A percentile compares a stretch with the other conserved stretches of the same genome.
Conservation (phyloP, 306 rosid species). For the Prunus armeniaca region DNA sequence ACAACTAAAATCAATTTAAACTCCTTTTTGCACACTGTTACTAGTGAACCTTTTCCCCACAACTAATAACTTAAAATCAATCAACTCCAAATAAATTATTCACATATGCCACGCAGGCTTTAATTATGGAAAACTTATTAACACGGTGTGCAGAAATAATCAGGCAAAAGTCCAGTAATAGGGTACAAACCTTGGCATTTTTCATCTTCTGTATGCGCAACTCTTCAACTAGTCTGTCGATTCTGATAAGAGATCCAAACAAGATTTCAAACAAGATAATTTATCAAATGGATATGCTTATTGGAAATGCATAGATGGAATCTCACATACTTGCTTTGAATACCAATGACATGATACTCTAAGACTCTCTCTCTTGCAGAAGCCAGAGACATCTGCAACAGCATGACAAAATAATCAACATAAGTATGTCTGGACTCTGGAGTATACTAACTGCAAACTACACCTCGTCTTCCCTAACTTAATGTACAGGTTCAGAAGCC, state of each 20-base stretch:
- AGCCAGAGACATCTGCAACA: slow-evolving; percentile 15
- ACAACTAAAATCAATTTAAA: slow-evolving; percentile 1
- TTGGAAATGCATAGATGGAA: background rate
- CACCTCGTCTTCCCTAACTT: background rate
- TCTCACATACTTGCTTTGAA: slow-evolving; percentile 15
- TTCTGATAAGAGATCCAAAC: background rate
- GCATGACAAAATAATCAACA: background rate
- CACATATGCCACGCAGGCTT: background rate
- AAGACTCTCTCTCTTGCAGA: slow-evolving; percentile 25
- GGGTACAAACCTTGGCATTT: slow-evolving; percentile 23
- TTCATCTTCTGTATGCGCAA: slow-evolving; percentile 16
- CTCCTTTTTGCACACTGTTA: background rate
- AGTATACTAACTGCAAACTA: background rate
- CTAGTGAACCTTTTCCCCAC: background rate
- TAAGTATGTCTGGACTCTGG: background rate
- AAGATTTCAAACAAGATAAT: background rate
- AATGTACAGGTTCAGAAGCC: background rate
- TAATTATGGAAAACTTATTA: background rate
- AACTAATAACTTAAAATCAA: background rate
- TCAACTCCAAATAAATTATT: background rate
- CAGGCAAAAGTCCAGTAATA: background rate
- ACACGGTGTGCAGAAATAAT: background rate
- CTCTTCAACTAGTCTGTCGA: slow-evolving; percentile 18
- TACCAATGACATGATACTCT: slow-evolving; percentile 15
- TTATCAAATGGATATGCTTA: background rate